phyloP scores from a whole-genome alignment of 129 eudicot species.

The Centella asiatica region DNA sequence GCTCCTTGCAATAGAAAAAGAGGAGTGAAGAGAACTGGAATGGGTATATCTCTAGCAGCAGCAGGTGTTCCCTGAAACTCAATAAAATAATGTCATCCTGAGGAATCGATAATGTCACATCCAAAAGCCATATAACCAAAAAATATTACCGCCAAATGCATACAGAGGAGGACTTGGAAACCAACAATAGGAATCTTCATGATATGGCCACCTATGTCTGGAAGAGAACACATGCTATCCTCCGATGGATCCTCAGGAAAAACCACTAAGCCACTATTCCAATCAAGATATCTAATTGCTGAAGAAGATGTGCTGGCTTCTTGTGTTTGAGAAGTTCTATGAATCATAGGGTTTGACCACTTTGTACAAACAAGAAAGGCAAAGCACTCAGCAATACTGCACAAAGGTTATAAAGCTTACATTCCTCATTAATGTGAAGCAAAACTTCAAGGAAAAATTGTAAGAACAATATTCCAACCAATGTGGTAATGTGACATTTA shows the following conservation, averaged over 20 bases:
- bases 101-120: background rate
- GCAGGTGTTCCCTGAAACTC: constrained; percentile 70
- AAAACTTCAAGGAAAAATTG: background rate
- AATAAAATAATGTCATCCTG: constrained; percentile 8
- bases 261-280: constrained; percentile 79
- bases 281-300: constrained; percentile 67
- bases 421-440: background rate
- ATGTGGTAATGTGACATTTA: background rate
- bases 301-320: constrained; percentile 75
- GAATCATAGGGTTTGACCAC: constrained; percentile 93
- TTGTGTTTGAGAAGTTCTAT: constrained; percentile 38
- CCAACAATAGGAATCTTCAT: constrained; percentile 76
- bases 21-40: constrained; percentile 75
- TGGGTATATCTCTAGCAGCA: constrained; percentile 49
- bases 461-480: background rate
- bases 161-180: constrained; percentile 86
- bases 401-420: background rate
- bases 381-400: constrained; percentile 93
- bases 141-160: constrained; percentile 71
- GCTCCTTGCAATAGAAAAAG: constrained; percentile 76
- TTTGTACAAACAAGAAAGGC: constrained; percentile 94
- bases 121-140: constrained; percentile 11
- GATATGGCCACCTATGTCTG: constrained; percentile 88
- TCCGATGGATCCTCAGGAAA: constrained; percentile 53
- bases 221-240: constrained; percentile 58